These are phyloP conservation scores for Termitomyces sp. DNA, from an alignment of 768 basidiomycete genomes.

Conservation along the genomic window DNA sequence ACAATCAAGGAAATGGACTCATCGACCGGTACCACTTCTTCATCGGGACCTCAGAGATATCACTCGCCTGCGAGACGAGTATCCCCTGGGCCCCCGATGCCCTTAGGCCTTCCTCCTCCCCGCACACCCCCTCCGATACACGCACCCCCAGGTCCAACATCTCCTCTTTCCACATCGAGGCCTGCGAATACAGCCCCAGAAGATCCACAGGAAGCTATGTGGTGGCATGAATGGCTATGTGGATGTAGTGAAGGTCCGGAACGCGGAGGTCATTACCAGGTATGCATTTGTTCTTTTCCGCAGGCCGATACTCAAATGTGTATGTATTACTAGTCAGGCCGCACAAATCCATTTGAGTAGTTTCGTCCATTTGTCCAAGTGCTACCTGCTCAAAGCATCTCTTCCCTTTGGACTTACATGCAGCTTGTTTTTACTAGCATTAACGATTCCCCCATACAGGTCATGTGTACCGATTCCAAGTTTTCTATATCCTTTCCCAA, in stretches of 20 bases:
- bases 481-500: not conserved
- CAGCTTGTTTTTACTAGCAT: not conserved
- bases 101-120: constrained; percentile 62
- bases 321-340: constrained; percentile 55
- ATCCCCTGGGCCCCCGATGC: constrained; percentile 47
- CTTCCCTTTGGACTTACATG: not conserved
- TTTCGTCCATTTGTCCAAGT: not conserved
- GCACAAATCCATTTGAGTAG: constrained; percentile 66
- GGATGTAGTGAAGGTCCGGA: constrained; percentile 76
- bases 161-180: constrained; percentile 25
- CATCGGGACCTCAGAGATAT: constrained; percentile 4
- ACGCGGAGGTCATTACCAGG: constrained; percentile 72
- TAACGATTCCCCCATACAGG: not conserved
- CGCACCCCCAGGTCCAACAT: constrained; percentile 36
- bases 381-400: too few species aligned
- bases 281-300: constrained; percentile 19
- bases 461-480: not conserved
- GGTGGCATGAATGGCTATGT: constrained; percentile 90
- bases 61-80: constrained; percentile 10
- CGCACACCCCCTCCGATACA: constrained; percentile 51
- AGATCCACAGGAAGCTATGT: constrained; percentile 42
- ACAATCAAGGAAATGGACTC: constrained; percentile 25
- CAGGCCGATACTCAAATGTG: constrained; percentile 5
- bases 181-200: constrained; percentile 26
- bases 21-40: constrained; percentile 18